These are phyloP conservation scores for Scheffersomyces coipomensis DNA, from an alignment of 805 yeast species.

Conservation along the genomic window DNA sequence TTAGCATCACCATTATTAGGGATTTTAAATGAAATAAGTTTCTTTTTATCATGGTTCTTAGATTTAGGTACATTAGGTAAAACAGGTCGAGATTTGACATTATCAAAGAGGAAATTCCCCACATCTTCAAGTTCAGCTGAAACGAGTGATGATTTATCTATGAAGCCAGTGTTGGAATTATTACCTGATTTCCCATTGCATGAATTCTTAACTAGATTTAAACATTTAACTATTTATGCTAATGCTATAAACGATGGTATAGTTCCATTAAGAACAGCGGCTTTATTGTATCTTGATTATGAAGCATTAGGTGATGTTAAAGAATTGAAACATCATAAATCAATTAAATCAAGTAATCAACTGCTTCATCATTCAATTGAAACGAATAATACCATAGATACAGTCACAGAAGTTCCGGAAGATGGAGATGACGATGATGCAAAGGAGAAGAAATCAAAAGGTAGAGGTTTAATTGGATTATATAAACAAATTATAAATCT, in stretches of 20 bases:
- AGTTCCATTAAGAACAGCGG: slow-evolving; percentile 44
- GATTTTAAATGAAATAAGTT: slow-evolving; percentile 39
- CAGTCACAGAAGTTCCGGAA: slow-evolving; percentile 34
- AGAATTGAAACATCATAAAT: slow-evolving; percentile 17
- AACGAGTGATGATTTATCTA: slow-evolving; percentile 14
- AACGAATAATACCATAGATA: slow-evolving; percentile 10
- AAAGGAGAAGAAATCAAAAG: neutral
- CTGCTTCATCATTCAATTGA: slow-evolving; percentile 4
- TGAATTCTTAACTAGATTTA: slow-evolving; percentile 24
- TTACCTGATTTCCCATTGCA: slow-evolving; percentile 42
- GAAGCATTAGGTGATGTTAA: slow-evolving; percentile 40
- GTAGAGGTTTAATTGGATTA: slow-evolving; percentile 5
- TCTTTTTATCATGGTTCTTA: slow-evolving; percentile 37
- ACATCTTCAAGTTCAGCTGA: neutral
- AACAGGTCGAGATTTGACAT: slow-evolving; percentile 44
- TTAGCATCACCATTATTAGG: slow-evolving; percentile 45
- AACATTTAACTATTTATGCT: slow-evolving; percentile 38
- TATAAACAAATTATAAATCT: slow-evolving; percentile 16
- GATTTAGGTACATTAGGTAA: slow-evolving; percentile 45
- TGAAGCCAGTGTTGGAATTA: slow-evolving; percentile 33
- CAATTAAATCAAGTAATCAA: slow-evolving; percentile 2
- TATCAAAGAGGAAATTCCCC: slow-evolving; percentile 29
- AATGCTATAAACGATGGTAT: slow-evolving; percentile 47
- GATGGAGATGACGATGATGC: slow-evolving; percentile 10
- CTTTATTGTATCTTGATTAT: slow-evolving; percentile 42